phyloP scores from a whole-genome alignment of 2,329 filamentous ascomycete genomes.

The Didymella pinodella region DNA sequence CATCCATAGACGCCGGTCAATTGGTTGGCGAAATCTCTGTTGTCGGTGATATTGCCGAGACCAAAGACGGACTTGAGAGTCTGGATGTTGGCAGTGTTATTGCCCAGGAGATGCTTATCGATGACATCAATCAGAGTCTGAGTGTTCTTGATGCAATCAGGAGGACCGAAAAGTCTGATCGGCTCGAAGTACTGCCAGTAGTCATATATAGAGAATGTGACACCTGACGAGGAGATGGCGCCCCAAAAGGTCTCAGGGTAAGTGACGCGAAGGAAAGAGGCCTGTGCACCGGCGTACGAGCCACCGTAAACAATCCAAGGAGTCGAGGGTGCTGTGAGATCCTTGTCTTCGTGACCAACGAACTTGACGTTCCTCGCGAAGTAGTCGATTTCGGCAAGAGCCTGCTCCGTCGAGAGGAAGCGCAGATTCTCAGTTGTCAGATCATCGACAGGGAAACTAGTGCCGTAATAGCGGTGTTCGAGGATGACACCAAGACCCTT shows the following conservation, averaged over 20 bases:
- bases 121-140: slow-evolving; percentile 67
- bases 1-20: slow-evolving; percentile 59
- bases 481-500: slow-evolving; percentile 80
- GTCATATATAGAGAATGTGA: slow-evolving; percentile 78
- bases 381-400: slow-evolving; percentile 80
- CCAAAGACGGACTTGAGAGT: slow-evolving; percentile 64
- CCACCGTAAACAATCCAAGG: slow-evolving; percentile 84
- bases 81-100: slow-evolving; percentile 53
- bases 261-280: slow-evolving; percentile 75
- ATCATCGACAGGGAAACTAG: slow-evolving; percentile 72
- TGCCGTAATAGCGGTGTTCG: slow-evolving; percentile 88
- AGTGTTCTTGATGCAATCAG: slow-evolving; percentile 70
- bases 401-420: slow-evolving; percentile 84
- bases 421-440: slow-evolving; percentile 74
- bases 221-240: slow-evolving; percentile 80
- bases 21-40: slow-evolving; percentile 62
- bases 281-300: slow-evolving; percentile 82
- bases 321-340: slow-evolving; percentile 70
- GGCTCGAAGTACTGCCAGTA: slow-evolving; percentile 74
- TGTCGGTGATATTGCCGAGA: slow-evolving; percentile 57
- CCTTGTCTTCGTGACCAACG: slow-evolving; percentile 66
- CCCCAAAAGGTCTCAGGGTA: slow-evolving; percentile 84
- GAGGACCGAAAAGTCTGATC: slow-evolving; percentile 63
- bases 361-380: slow-evolving; percentile 79
- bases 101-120: slow-evolving; percentile 65